Conservation (phyloP, 2,329 filamentous ascomycete genomes). For the Exophiala bonariae region DNA sequence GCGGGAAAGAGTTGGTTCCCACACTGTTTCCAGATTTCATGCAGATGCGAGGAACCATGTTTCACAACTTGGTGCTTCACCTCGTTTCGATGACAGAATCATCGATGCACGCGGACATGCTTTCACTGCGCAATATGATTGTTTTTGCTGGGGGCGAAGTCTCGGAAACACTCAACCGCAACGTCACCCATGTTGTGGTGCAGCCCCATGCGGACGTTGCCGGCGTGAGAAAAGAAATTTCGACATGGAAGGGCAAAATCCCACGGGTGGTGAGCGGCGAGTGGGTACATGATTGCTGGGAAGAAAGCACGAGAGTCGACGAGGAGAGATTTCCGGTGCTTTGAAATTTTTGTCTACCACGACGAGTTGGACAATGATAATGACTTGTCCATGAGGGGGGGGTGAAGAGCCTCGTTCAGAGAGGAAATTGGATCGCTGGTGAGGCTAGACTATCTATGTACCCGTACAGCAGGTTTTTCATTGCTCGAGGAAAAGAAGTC, state of each 20-base stretch:
- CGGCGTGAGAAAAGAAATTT: conserved; percentile 33
- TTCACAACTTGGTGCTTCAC: conserved; percentile 47
- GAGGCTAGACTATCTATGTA: no score
- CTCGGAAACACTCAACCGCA: conserved; percentile 39
- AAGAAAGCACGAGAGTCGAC: conserved; percentile 73
- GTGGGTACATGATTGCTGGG: conserved; percentile 83
- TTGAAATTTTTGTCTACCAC: conserved; percentile 1
- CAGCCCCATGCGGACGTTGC: conserved; percentile 45
- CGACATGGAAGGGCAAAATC: conserved; percentile 45
- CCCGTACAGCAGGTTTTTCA: no score
- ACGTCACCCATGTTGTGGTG: conserved; percentile 71
- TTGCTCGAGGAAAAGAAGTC: no score
- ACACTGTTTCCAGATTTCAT: conserved; percentile 20
- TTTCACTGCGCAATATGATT: conserved; percentile 58
- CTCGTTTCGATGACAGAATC: conserved; percentile 31
- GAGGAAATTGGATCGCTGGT: no score
- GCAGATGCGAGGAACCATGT: conserved; percentile 44
- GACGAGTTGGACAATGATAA: no score
- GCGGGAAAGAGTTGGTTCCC: conserved; percentile 29
- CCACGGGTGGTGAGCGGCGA: conserved; percentile 67
- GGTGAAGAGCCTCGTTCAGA: no score
- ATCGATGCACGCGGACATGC: conserved; percentile 28
- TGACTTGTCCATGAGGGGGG: no score
- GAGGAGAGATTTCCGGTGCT: conserved; percentile 57
- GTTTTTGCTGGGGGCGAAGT: conserved; percentile 69